A percentile compares a stretch with the other conserved stretches of the same genome.
Evolutionary conservation across 2,329 filamentous ascomycete genomes (phyloP).

Genomic region (Monosporascus sp.): DNA sequence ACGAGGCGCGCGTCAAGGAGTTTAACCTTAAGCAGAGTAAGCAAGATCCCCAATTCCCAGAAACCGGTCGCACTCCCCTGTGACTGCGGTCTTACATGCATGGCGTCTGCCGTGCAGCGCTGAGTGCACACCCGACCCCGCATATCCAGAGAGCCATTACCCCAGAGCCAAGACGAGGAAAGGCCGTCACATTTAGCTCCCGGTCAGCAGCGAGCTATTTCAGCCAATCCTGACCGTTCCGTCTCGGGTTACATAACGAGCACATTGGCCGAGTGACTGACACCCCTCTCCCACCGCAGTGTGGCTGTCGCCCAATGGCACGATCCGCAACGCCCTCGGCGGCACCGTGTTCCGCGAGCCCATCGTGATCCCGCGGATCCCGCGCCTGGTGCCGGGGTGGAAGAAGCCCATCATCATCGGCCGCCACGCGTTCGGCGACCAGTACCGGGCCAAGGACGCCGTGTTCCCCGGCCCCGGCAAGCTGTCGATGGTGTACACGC

Average conservation of each 20-base stretch:
- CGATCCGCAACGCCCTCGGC: slow-evolving; percentile 68
- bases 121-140: slow-evolving; percentile 4
- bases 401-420: slow-evolving; percentile 99
- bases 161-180: not conserved
- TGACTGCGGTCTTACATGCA: slow-evolving; percentile 16
- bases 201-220: not conserved
- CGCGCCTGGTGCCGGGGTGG: slow-evolving; percentile 93
- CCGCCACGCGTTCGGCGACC: slow-evolving; percentile 96
- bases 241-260: not conserved
- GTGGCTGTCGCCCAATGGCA: slow-evolving; percentile 98
- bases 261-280: slow-evolving; percentile 5
- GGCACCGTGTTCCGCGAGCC: slow-evolving; percentile 99
- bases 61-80: not conserved
- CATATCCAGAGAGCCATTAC: slow-evolving; percentile 3
- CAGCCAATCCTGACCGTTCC: not conserved
- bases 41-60: not conserved
- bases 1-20: slow-evolving; percentile 93
- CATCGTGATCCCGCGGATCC: slow-evolving; percentile 91
- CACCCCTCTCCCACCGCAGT: slow-evolving; percentile 44
- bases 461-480: slow-evolving; percentile 81
- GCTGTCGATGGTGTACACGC: slow-evolving; percentile 92
- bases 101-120: slow-evolving; percentile 6
- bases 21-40: slow-evolving; percentile 97
- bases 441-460: slow-evolving; percentile 93
- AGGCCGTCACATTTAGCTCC: not conserved